Evolutionary conservation across 805 yeast species (phyloP), one percentile per base, ranked within the genome.

Genomic region (Yamadazyma laniorum): DNA sequence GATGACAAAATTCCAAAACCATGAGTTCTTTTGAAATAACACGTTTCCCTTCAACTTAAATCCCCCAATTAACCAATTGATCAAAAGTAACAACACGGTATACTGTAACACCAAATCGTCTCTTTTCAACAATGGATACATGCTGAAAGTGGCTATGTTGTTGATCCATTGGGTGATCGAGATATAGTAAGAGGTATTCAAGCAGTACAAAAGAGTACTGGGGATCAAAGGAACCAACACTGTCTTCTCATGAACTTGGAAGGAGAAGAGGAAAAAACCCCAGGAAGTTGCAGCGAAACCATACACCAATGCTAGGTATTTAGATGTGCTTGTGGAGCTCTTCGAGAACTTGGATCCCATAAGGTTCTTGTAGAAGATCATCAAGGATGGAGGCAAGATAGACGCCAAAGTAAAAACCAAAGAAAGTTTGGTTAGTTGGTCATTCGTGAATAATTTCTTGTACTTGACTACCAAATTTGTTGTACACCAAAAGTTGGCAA

Each of bases 401-500:
- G 68, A 54, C 2, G 52, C 31, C 2, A 79, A 46, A 0, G 93
- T 85, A 1, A 77, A 56, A 0, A 67, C 32, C 25, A 84, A 56
- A 1, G 93, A 78, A 5, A 77, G 45, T 19, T 67, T 52, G 43
- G 86, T 85, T 31, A 93, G 67, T 50, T 84, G 76, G 11, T 67
- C 62, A 13, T 71, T 68, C 2, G 77, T 56, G 52, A 85, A 82
- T 0, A 71, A 34, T 4, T 61, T 51, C 47, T 76, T 79, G 53
- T 87, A 82, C 57, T 91, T 91, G 55, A 90, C 58, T 8, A 88
- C 45, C 1, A 84, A 68, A 58, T 93, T 93, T 1, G 89, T 68
- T n/a, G 95, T 82, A 60, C 98, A 90, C 99, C 99, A 93, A 53
- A 93, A 84, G 56, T 90, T 93, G 27, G 96, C 96, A 12, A 93